A percentile compares a stretch with the other conserved stretches of the same genome.
phyloP scores from a whole-genome alignment of 2,329 filamentous ascomycete species.

The Colletotrichum tamarilloi region DNA sequence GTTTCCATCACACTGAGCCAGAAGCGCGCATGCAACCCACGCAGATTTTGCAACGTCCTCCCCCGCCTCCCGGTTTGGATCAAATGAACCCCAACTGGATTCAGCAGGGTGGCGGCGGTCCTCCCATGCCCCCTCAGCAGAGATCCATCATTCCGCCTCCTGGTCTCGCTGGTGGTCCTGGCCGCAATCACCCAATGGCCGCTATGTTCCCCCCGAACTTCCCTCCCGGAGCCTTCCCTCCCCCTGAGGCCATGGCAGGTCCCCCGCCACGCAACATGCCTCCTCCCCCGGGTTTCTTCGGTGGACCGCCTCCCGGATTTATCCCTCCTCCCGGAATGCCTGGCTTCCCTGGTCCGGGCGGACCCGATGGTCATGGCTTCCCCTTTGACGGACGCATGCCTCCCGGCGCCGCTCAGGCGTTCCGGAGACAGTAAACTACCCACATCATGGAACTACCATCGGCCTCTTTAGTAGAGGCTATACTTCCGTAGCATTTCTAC shows the following conservation, averaged over 20 bases:
- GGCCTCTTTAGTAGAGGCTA: not conserved
- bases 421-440: constrained; percentile 48
- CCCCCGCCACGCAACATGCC: constrained; percentile 65
- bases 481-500: constrained; percentile 9
- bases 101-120: constrained; percentile 51
- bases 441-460: not conserved
- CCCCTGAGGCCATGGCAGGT: constrained; percentile 60
- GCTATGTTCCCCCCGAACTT: constrained; percentile 73
- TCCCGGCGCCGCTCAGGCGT: constrained; percentile 52
- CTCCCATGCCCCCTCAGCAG: constrained; percentile 52
- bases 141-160: constrained; percentile 69
- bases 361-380: constrained; percentile 60
- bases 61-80: constrained; percentile 69
- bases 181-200: constrained; percentile 60
- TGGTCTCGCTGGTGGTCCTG: constrained; percentile 59
- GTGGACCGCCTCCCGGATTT: constrained; percentile 60
- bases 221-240: constrained; percentile 59
- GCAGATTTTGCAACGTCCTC: constrained; percentile 74
- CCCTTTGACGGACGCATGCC: constrained; percentile 68
- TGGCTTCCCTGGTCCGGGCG: constrained; percentile 65
- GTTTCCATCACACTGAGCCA: constrained; percentile 60
- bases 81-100: constrained; percentile 69
- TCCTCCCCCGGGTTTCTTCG: constrained; percentile 69
- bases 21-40: constrained; percentile 67
- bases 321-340: constrained; percentile 66